Conservation (phyloP, 768 basidiomycete species). For the Tulasnella sp. region DNA sequence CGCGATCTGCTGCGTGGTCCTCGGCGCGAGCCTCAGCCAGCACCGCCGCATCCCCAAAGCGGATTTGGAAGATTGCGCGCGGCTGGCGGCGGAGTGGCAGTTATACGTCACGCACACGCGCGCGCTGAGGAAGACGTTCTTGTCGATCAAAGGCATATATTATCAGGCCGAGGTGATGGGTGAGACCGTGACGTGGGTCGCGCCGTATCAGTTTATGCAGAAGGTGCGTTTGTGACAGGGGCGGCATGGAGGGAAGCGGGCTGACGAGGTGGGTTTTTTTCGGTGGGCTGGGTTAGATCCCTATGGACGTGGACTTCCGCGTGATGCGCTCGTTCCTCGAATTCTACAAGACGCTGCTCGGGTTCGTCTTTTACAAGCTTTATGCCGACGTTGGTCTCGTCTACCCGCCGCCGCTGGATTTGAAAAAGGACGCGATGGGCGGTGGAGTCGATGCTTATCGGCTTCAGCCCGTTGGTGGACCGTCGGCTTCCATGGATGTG, state of each 20-base stretch:
- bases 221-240: conserved; percentile 55
- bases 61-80: conserved; percentile 86
- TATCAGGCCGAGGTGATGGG: conserved; percentile 96
- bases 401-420: conserved; percentile 93
- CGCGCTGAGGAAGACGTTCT: conserved; percentile 84
- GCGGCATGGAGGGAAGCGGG: conserved; percentile 23
- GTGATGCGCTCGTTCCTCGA: conserved; percentile 99
- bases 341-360: conserved; percentile 93
- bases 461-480: conserved; percentile 45
- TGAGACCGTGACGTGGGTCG: conserved; percentile 92
- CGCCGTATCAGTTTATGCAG: conserved; percentile 97
- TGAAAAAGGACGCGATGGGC: conserved; percentile 75
- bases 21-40: conserved; percentile 92
- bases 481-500: conserved; percentile 30
- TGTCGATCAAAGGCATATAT: conserved; percentile 98
- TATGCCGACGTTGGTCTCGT: conserved; percentile 91
- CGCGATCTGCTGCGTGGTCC: conserved; percentile 90
- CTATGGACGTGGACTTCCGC: conserved; percentile 92
- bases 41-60: conserved; percentile 77
- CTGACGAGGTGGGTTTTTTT: background rate
- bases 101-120: conserved; percentile 89
- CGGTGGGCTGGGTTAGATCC: conserved; percentile 60
- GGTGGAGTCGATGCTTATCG: conserved; percentile 89
- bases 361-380: conserved; percentile 97
- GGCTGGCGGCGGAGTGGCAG: conserved; percentile 95